Evolutionary conservation across 192 early-diverging fungal genomes (phyloP), one percentile per base, ranked within the genome.

Genomic region (Coemansia umbellata): DNA sequence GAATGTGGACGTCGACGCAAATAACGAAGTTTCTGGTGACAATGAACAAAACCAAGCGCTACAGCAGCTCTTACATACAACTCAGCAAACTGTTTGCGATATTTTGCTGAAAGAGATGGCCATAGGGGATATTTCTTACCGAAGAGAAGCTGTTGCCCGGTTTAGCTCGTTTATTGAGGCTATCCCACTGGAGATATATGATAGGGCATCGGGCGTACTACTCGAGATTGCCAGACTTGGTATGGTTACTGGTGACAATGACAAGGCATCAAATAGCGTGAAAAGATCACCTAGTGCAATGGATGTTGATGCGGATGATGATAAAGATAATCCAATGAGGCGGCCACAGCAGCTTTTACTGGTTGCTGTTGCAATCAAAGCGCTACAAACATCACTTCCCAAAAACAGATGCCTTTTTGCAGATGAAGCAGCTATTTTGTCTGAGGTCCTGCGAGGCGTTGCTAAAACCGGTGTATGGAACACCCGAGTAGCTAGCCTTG

Each of bases 381-480:
- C 63, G 31, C 55, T 74, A 2, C 47, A 47, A 18, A 28, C 53
- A 47, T 37, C 55, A 10, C 55, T 74, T 8, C 50, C 53, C 3
- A 53, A 52, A 28, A 28, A 31, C 36, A 58, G 47, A 14, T 5
- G 8, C 15, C 28, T 69, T 41, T 19, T 37, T 68, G 78, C 15
- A 18, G 63, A 78, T 61, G 59, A 84, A 21, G 79, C 70, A 6
- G 58, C 53, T 11, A 53, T 58, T 17, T 54, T 88, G 31, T 63
- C 66, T 10, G 14, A 43, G 3, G 53, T 77, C 6, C 55, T 92
- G 28, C 66, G 78, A 0, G 60, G 62, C 8, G 68, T 80, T 14
- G 69, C 89, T 2, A 67, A 80, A 5, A 81, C 75, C 1, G 84
- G 90, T 30, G 81, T 92, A 17, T 96, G 94, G 94, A 94, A 93